Evolutionary conservation across 257 asterid species (phyloP).

Genomic region (Apocynum venetum): DNA sequence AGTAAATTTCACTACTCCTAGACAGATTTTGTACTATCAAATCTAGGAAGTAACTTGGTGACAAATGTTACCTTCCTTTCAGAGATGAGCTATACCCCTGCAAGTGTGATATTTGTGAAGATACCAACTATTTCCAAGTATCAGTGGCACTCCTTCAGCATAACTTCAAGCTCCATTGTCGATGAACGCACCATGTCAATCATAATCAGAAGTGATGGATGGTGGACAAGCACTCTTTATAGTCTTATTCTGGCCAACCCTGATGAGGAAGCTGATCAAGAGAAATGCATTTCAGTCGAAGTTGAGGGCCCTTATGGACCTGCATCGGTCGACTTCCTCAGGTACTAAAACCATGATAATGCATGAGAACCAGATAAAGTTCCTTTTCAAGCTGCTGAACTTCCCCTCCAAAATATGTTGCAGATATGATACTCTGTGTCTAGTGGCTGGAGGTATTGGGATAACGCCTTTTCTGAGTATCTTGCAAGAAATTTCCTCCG

Average conservation of each 20-base stretch:
- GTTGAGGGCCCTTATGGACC: conserved; percentile 92
- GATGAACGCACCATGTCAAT: conserved; percentile 55
- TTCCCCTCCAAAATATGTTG: conserved; percentile 9
- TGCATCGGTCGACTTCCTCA: conserved; percentile 50
- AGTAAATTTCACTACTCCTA: conserved; percentile 30
- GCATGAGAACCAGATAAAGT: not conserved
- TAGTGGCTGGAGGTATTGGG: conserved; percentile 91
- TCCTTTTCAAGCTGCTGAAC: not conserved
- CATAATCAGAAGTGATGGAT: conserved; percentile 56
- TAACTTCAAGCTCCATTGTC: conserved; percentile 62
- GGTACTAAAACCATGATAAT: conserved; percentile 31
- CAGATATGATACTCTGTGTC: conserved; percentile 64
- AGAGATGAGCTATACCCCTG: conserved; percentile 58
- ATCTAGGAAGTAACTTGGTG: not conserved
- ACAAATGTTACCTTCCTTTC: conserved; percentile 19
- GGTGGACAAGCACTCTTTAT: conserved; percentile 67
- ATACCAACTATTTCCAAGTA: conserved; percentile 63
- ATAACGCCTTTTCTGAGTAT: conserved; percentile 73
- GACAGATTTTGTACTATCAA: not conserved
- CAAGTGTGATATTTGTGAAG: conserved; percentile 65
- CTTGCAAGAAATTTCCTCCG: conserved; percentile 47
- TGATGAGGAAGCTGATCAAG: conserved; percentile 57
- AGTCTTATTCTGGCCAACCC: conserved; percentile 28
- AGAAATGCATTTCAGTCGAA: conserved; percentile 44
- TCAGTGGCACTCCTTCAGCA: conserved; percentile 82